A percentile compares a stretch with the other conserved stretches of the same genome.
Conservation (phyloP, 2,329 filamentous ascomycete species). For the Blastomyces gilchristii region DNA sequence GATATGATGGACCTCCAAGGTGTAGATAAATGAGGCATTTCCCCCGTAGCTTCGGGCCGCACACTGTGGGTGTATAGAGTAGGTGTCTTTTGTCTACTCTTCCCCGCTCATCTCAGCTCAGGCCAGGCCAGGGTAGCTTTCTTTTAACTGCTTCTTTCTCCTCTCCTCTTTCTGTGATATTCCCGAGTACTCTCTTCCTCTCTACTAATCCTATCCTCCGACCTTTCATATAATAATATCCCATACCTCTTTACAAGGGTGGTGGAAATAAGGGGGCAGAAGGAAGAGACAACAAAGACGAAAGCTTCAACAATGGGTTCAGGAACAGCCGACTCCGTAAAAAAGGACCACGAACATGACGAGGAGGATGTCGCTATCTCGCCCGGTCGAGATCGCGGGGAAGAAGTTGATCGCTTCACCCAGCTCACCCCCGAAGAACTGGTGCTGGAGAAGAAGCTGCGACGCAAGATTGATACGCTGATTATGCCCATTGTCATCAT, state of each 20-base stretch:
- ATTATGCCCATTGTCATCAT: slow-evolving; percentile 35
- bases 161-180: neutral
- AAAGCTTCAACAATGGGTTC: neutral
- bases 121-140: neutral
- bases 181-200: too few species aligned
- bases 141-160: neutral
- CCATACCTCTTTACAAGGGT: neutral
- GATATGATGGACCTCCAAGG: neutral
- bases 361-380: neutral
- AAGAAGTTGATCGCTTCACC: neutral
- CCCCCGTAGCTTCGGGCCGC: neutral
- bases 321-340: neutral
- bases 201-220: too few species aligned
- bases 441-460: slow-evolving; percentile 29
- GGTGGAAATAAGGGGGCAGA: neutral
- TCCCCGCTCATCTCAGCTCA: neutral
- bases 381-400: neutral
- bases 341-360: neutral
- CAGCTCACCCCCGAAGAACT: slow-evolving; percentile 24
- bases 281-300: neutral
- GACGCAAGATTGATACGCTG: slow-evolving; percentile 28
- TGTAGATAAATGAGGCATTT: too few species aligned
- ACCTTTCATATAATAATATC: neutral
- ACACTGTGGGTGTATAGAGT: neutral
- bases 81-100: neutral